phyloP scores from a whole-genome alignment of 345 rosid species.

The Tarenaya hassleriana region DNA sequence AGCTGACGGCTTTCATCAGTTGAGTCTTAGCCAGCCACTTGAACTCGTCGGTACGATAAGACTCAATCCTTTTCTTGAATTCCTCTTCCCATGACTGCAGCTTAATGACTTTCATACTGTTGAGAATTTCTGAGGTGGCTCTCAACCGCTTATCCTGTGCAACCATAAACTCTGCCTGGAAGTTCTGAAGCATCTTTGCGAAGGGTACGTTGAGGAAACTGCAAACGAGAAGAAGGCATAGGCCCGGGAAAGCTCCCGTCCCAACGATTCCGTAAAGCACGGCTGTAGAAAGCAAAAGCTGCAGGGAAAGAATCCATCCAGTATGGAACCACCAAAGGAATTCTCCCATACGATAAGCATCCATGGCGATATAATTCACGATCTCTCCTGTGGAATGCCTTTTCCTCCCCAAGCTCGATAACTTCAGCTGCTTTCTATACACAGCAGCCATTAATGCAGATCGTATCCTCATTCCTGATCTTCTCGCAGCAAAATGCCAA shows the following conservation, averaged over 20 bases:
- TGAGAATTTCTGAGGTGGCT: slow-evolving; percentile 58
- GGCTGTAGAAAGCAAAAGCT: slow-evolving; percentile 45
- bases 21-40: slow-evolving; percentile 56
- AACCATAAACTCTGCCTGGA: slow-evolving; percentile 53
- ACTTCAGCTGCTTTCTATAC: slow-evolving; percentile 54
- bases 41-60: slow-evolving; percentile 48
- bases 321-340: slow-evolving; percentile 72
- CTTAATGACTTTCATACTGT: slow-evolving; percentile 74
- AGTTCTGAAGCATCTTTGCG: slow-evolving; percentile 49
- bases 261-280: slow-evolving; percentile 55
- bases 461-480: slow-evolving; percentile 70
- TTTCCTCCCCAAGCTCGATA: slow-evolving; percentile 56
- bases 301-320: slow-evolving; percentile 44
- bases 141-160: slow-evolving; percentile 68
- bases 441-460: slow-evolving; percentile 67
- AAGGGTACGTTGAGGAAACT: slow-evolving; percentile 53
- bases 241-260: slow-evolving; percentile 48
- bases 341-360: slow-evolving; percentile 78
- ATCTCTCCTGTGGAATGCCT: slow-evolving; percentile 72
- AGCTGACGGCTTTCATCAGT: slow-evolving; percentile 38
- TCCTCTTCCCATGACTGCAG: slow-evolving; percentile 78
- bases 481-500: slow-evolving; percentile 53
- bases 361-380: slow-evolving; percentile 66
- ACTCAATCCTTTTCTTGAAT: slow-evolving; percentile 52
- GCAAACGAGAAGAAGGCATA: slow-evolving; percentile 42